Conservation (phyloP, 345 rosid species). For the Camelina laxa region DNA sequence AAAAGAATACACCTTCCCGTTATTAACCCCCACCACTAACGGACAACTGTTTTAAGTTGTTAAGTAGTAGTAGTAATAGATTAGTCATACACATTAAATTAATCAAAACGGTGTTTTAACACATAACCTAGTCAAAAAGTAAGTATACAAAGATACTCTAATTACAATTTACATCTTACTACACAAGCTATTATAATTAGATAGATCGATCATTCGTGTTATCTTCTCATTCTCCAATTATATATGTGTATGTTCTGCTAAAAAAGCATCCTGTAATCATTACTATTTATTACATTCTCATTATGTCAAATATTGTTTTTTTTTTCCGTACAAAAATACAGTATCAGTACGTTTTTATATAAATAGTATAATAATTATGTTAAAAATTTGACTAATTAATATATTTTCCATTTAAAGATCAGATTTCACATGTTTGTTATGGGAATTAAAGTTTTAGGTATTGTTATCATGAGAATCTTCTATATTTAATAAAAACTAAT, state of each 20-base stretch:
- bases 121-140: conserved; percentile 35
- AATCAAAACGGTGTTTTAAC: conserved; percentile 11
- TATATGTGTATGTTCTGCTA: conserved; percentile 18
- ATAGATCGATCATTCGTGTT: conserved; percentile 28
- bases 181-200: conserved; percentile 14
- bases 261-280: conserved; percentile 37
- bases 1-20: neutral
- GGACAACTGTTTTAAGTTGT: conserved; percentile 20
- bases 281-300: conserved; percentile 17
- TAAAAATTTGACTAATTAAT: conserved; percentile 6
- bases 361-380: neutral
- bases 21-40: conserved; percentile 36
- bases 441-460: conserved; percentile 3
- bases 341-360: neutral
- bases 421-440: conserved; percentile 37
- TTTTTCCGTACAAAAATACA: neutral
- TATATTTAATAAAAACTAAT: conserved; percentile 22
- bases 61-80: conserved; percentile 16
- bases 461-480: conserved; percentile 15
- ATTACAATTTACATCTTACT: conserved; percentile 15
- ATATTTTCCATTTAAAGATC: neutral
- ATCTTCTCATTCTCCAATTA: conserved; percentile 43
- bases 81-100: conserved; percentile 15
- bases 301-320: neutral
- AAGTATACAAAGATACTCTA: neutral